Percentiles rank a stretch among this genome's conserved stretches.
phyloP scores from a whole-genome alignment of 164 flowering plant genomes.

The Piper betle region DNA sequence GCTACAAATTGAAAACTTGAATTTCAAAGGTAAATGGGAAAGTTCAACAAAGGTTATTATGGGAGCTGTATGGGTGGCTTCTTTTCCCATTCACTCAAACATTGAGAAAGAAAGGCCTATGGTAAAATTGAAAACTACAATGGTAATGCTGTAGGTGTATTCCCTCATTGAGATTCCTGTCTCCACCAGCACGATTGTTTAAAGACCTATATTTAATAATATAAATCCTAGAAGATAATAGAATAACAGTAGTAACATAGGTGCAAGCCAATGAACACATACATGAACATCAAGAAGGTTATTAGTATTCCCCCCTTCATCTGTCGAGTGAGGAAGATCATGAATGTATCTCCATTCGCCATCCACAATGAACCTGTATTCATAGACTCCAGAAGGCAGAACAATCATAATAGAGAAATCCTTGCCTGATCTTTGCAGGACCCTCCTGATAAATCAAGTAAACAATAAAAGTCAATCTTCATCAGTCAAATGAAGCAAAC shows the following conservation, averaged over 20 bases:
- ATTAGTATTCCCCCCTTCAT: conserved; percentile 46
- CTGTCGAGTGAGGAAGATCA: conserved; percentile 59
- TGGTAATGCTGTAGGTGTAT: too few species aligned
- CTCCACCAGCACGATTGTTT: too few species aligned
- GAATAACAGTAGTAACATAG: too few species aligned
- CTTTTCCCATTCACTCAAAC: too few species aligned
- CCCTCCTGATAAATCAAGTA: conserved; percentile 33
- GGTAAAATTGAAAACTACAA: too few species aligned
- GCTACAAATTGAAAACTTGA: too few species aligned
- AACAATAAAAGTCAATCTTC: neutral
- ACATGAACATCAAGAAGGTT: conserved; percentile 86
- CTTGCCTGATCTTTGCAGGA: conserved; percentile 65
- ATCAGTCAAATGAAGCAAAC: neutral
- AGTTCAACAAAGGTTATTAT: too few species aligned
- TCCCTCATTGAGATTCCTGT: too few species aligned
- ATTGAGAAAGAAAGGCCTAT: too few species aligned
- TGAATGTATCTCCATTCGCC: conserved; percentile 74
- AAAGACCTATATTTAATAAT: neutral
- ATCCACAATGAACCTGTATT: conserved; percentile 76
- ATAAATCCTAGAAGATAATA: neutral
- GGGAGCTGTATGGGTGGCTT: too few species aligned
- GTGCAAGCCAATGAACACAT: conserved; percentile 13
- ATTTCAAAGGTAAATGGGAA: too few species aligned
- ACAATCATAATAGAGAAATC: conserved; percentile 68
- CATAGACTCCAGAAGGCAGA: conserved; percentile 76